Evolutionary conservation across 208 protist species (phyloP).

Genomic region (Acanthamoeba culbertsoni): DNA sequence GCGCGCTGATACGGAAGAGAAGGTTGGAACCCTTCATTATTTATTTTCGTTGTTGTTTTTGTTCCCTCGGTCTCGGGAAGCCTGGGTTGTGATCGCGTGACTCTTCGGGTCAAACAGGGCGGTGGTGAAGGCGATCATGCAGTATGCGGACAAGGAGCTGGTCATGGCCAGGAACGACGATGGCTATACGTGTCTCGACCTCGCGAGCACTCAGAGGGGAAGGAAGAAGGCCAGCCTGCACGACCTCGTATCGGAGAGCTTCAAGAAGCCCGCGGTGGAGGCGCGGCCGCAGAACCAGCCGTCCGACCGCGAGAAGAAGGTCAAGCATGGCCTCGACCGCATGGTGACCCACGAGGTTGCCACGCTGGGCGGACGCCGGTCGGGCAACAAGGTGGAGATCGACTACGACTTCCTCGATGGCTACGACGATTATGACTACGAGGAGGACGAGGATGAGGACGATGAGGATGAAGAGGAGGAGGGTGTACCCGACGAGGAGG

Average conservation of each 20-base stretch:
- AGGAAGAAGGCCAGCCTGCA: constrained; percentile 9
- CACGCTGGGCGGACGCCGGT: neutral
- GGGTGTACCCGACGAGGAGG: neutral
- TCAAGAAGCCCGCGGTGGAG: neutral
- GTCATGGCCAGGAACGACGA: neutral
- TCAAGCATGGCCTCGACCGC: neutral
- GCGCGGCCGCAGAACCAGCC: neutral
- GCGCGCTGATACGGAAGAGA: neutral
- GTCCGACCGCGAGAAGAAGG: neutral
- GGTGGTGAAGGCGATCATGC: neutral
- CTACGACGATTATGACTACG: neutral
- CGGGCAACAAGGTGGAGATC: neutral
- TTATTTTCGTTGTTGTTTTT: neutral
- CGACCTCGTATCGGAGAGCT: neutral
- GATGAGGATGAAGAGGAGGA: neutral
- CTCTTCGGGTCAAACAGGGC: neutral
- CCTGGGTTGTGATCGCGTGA: neutral
- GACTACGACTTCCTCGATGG: neutral
- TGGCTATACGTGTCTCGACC: neutral
- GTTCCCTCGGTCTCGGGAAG: neutral
- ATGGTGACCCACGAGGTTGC: neutral
- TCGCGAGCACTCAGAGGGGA: neutral
- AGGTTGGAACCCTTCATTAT: neutral
- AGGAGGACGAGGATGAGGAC: neutral
- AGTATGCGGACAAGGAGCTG: neutral